phyloP scores from a whole-genome alignment of 345 rosid genomes.

The Eutrema yunnanense region DNA sequence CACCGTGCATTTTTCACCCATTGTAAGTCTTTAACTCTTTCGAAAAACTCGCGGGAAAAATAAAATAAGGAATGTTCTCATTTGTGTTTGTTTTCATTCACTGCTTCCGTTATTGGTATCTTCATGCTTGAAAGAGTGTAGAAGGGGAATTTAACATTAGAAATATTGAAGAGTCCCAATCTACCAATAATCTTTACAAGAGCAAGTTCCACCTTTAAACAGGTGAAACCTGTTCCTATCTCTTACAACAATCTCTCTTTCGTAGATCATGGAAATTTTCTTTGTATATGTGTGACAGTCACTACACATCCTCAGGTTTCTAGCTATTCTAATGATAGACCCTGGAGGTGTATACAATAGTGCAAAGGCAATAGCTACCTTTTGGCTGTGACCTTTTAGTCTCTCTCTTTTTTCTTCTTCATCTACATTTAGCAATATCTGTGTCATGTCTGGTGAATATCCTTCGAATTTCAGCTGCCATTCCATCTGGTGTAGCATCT shows the following conservation, averaged over 20 bases:
- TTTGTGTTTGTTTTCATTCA: not conserved
- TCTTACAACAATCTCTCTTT: slow-evolving; percentile 59
- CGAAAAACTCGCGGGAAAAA: slow-evolving; percentile 20
- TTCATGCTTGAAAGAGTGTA: not conserved
- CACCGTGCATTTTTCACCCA: slow-evolving; percentile 21
- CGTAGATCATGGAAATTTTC: slow-evolving; percentile 53
- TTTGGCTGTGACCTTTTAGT: slow-evolving; percentile 69
- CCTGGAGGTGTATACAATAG: slow-evolving; percentile 48
- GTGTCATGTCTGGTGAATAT: slow-evolving; percentile 51
- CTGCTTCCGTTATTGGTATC: slow-evolving; percentile 9
- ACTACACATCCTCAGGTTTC: slow-evolving; percentile 75
- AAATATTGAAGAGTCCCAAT: slow-evolving; percentile 12
- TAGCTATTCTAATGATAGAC: slow-evolving; percentile 52
- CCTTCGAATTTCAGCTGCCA: slow-evolving; percentile 89
- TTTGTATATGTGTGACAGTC: slow-evolving; percentile 80
- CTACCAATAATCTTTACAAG: slow-evolving; percentile 73
- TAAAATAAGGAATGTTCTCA: slow-evolving; percentile 9
- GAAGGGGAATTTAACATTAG: not conserved
- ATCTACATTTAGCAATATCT: slow-evolving; percentile 48
- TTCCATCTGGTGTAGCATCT: slow-evolving; percentile 81
- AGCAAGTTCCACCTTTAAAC: slow-evolving; percentile 72
- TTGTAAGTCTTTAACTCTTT: slow-evolving; percentile 20
- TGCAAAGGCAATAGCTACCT: slow-evolving; percentile 72
- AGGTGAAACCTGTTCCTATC: slow-evolving; percentile 68
- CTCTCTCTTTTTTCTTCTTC: slow-evolving; percentile 65